phyloP scores from a whole-genome alignment of 192 early-diverging fungal species.

The Paraglomus brasilianum region DNA sequence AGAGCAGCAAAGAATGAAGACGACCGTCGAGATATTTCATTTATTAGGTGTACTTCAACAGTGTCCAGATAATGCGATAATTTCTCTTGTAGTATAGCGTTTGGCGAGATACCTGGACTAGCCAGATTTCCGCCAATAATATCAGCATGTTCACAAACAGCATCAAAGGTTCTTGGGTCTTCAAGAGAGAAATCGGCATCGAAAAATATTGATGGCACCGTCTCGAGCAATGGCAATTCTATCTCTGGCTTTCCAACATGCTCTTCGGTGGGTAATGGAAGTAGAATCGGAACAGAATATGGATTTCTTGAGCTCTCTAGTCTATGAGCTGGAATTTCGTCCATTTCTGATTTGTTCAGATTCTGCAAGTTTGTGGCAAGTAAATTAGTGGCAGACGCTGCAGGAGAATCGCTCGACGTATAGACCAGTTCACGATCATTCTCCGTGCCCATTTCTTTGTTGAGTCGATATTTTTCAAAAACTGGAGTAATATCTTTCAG shows the following conservation, averaged over 20 bases:
- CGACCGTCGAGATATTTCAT: conserved; percentile 93
- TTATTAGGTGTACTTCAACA: conserved; percentile 90
- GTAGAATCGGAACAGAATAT: conserved; percentile 47
- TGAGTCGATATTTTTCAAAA: conserved; percentile 78
- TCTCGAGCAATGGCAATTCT: conserved; percentile 73
- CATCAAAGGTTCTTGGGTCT: conserved; percentile 86
- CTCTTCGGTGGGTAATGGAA: conserved; percentile 36
- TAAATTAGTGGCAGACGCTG: conserved; percentile 46
- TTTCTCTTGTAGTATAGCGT: conserved; percentile 82
- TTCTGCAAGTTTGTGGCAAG: conserved; percentile 27
- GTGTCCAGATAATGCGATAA: conserved; percentile 89
- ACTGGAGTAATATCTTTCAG: conserved; percentile 66
- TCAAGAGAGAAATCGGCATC: conserved; percentile 81
- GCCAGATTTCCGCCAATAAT: conserved; percentile 46
- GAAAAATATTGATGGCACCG: conserved; percentile 88
- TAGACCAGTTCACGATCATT: conserved; percentile 33
- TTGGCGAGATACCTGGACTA: conserved; percentile 55
- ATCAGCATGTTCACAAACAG: conserved; percentile 75
- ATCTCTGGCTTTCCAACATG: conserved; percentile 40
- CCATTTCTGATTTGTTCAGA: conserved; percentile 44
- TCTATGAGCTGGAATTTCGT: conserved; percentile 50
- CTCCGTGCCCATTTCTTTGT: conserved; percentile 46
- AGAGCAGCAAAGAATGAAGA: conserved; percentile 95
- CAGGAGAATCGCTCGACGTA: conserved; percentile 49
- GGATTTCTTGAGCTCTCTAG: conserved; percentile 49